Evolutionary conservation across 768 basidiomycete species (phyloP).

Genomic region (Tricholoma flavovirens): DNA sequence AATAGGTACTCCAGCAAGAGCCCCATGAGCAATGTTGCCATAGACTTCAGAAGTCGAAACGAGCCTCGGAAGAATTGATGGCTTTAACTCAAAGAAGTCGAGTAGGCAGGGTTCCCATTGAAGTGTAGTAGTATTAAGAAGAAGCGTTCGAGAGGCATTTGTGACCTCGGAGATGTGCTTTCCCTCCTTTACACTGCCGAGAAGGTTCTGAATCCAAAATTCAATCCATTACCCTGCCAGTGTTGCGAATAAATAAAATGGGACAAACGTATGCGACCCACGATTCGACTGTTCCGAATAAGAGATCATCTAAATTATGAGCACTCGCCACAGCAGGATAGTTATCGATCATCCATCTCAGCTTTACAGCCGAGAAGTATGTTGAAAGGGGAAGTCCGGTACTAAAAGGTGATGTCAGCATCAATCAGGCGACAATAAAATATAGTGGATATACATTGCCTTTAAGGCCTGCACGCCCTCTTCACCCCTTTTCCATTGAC

Average conservation of each 20-base stretch:
- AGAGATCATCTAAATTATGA: slow-evolving; percentile 72
- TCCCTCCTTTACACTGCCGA: slow-evolving; percentile 65
- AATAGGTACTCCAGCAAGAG: slow-evolving; percentile 73
- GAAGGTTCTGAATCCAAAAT: slow-evolving; percentile 53
- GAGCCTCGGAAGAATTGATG: slow-evolving; percentile 76
- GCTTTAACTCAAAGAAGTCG: slow-evolving; percentile 79
- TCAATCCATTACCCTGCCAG: slow-evolving; percentile 10
- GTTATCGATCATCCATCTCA: slow-evolving; percentile 96
- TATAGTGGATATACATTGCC: slow-evolving; percentile 41
- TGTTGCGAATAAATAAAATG: not conserved
- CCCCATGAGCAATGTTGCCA: slow-evolving; percentile 64
- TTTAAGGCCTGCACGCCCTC: slow-evolving; percentile 63
- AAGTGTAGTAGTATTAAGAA: slow-evolving; percentile 77
- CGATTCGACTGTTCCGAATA: slow-evolving; percentile 94
- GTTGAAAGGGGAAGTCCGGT: slow-evolving; percentile 95
- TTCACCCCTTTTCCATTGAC: slow-evolving; percentile 63
- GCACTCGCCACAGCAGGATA: slow-evolving; percentile 69
- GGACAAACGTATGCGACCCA: slow-evolving; percentile 83
- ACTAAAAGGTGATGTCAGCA: slow-evolving; percentile 32
- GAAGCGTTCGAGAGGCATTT: slow-evolving; percentile 94
- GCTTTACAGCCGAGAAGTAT: slow-evolving; percentile 96
- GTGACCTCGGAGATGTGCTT: slow-evolving; percentile 89
- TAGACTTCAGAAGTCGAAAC: slow-evolving; percentile 93
- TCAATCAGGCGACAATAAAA: not conserved
- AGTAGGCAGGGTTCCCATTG: slow-evolving; percentile 80